These are phyloP conservation scores for Mrakia hoshinonis DNA, from an alignment of 768 basidiomycete genomes.

Conservation along the genomic window DNA sequence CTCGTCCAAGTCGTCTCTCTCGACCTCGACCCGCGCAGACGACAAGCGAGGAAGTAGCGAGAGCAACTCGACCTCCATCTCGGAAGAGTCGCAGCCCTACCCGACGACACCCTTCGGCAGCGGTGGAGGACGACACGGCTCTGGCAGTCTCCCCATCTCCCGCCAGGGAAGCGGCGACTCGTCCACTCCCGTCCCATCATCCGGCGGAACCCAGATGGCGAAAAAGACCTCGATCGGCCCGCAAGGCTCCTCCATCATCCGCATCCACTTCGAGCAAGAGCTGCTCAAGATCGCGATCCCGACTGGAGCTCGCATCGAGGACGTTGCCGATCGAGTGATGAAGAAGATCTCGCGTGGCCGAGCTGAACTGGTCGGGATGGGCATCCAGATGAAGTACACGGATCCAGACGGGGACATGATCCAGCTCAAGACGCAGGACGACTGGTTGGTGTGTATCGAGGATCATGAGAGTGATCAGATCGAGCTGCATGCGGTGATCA, in stretches of 20 bases:
- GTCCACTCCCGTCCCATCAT: background rate
- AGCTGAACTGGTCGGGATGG: conserved; percentile 1
- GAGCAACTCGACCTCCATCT: conserved; percentile 21
- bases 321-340: conserved; percentile 12
- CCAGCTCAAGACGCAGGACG: conserved; percentile 19
- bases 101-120: conserved; percentile 12
- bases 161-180: conserved; percentile 27
- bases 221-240: background rate
- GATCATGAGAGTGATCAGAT: conserved; percentile 15
- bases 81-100: conserved; percentile 20
- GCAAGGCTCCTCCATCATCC: conserved; percentile 11
- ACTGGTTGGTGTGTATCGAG: conserved; percentile 22
- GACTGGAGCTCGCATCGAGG: background rate
- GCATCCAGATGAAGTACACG: conserved; percentile 22
- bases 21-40: background rate
- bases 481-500: conserved; percentile 21
- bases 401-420: conserved; percentile 27
- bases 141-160: conserved; percentile 12
- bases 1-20: conserved; percentile 23
- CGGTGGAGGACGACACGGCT: background rate
- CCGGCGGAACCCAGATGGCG: background rate
- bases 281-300: conserved; percentile 17
- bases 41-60: conserved; percentile 18
- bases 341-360: conserved; percentile 26
- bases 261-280: conserved; percentile 27